Evolutionary conservation across 2,329 filamentous ascomycete genomes (phyloP).

Genomic region (Nothophaeocryptopus gaeumannii): DNA sequence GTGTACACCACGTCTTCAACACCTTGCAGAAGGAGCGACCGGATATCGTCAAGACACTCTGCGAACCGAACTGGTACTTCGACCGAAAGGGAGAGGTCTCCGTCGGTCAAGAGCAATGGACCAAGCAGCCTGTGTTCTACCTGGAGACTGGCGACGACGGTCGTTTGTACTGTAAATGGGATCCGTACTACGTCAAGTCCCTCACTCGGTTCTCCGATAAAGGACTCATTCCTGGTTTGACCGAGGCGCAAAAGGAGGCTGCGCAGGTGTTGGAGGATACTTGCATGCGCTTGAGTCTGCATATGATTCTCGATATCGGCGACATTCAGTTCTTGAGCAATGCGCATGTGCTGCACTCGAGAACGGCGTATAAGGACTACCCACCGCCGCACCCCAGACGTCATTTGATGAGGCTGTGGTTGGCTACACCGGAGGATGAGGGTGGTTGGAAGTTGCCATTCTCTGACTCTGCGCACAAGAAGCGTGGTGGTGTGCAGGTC

Average conservation of each 20-base stretch:
- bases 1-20: slow-evolving; percentile 79
- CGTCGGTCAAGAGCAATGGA: slow-evolving; percentile 61
- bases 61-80: slow-evolving; percentile 83
- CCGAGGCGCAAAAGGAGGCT: slow-evolving; percentile 65
- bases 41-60: slow-evolving; percentile 72
- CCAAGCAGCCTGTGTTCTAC: slow-evolving; percentile 60
- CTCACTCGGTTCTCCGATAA: slow-evolving; percentile 67
- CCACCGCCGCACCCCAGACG: slow-evolving; percentile 66
- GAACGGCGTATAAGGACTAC: slow-evolving; percentile 75
- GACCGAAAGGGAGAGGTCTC: slow-evolving; percentile 84
- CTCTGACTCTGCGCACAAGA: slow-evolving; percentile 76
- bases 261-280: slow-evolving; percentile 70
- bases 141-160: slow-evolving; percentile 69
- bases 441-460: slow-evolving; percentile 85
- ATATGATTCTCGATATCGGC: slow-evolving; percentile 83
- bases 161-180: slow-evolving; percentile 80
- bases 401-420: slow-evolving; percentile 80
- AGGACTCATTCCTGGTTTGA: slow-evolving; percentile 71
- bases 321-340: slow-evolving; percentile 88
- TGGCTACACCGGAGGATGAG: slow-evolving; percentile 76
- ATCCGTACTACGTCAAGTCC: slow-evolving; percentile 82
- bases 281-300: slow-evolving; percentile 68
- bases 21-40: slow-evolving; percentile 70
- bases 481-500: slow-evolving; percentile 85
- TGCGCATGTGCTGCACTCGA: slow-evolving; percentile 73